Conservation (phyloP, 768 basidiomycete genomes). For the Suillus fuscotomentosus region DNA sequence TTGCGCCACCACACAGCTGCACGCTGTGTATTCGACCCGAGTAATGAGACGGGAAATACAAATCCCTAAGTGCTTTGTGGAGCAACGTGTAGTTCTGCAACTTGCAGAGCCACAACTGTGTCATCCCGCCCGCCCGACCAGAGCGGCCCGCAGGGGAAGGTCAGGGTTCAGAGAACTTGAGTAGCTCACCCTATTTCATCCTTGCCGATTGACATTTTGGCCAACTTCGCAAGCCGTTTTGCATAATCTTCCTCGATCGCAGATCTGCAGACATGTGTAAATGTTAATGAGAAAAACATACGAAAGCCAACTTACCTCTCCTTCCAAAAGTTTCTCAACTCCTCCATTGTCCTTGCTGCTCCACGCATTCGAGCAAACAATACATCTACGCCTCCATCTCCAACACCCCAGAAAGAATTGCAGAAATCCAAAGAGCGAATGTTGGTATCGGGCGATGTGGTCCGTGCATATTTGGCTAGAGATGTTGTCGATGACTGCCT, state of each 20-base stretch:
- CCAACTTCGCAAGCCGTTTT: constrained; percentile 75
- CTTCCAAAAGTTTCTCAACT: constrained; percentile 86
- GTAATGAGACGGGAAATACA: background rate
- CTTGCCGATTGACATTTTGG: constrained; percentile 72
- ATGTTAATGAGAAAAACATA: constrained; percentile 1
- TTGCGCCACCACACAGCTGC: background rate
- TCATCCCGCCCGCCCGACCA: constrained; percentile 2
- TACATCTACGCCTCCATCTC: constrained; percentile 88
- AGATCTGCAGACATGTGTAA: constrained; percentile 49
- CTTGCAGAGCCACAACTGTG: background rate
- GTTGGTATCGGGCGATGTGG: constrained; percentile 43
- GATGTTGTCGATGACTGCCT: constrained; percentile 84
- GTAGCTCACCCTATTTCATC: constrained; percentile 88
- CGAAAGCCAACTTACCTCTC: constrained; percentile 65
- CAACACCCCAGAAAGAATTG: constrained; percentile 93
- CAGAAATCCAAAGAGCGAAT: constrained; percentile 80
- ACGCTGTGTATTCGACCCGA: background rate
- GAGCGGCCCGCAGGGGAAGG: constrained; percentile 1
- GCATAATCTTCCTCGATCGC: constrained; percentile 95
- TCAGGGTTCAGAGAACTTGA: constrained; percentile 17
- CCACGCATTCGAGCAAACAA: constrained; percentile 88
- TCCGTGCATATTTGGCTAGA: constrained; percentile 65
- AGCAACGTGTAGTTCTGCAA: constrained; percentile 5
- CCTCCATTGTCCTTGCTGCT: constrained; percentile 83
- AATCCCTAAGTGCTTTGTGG: background rate